A percentile compares a stretch with the other conserved stretches of the same genome.
Evolutionary conservation across 192 early-diverging fungal genomes (phyloP).

Genomic region (Coemansia sp.): DNA sequence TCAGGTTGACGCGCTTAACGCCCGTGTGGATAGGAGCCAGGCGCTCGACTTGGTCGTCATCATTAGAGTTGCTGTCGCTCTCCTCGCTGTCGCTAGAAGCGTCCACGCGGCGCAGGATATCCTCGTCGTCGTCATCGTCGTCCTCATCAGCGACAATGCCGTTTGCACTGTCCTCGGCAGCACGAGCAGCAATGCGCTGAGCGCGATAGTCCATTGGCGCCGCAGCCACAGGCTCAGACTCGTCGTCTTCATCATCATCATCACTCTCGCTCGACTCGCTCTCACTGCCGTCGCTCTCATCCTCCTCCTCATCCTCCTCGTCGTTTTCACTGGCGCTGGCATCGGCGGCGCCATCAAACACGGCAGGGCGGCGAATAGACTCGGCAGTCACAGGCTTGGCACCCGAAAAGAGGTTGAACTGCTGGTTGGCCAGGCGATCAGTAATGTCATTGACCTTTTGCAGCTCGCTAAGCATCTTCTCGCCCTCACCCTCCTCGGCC

Average conservation of each 20-base stretch:
- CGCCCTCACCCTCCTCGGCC: conserved; percentile 71
- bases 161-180: conserved; percentile 62
- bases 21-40: conserved; percentile 43
- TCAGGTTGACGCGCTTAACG: conserved; percentile 73
- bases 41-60: conserved; percentile 30
- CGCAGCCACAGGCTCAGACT: neutral
- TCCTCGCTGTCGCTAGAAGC: conserved; percentile 17
- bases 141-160: neutral
- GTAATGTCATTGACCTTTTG: conserved; percentile 71
- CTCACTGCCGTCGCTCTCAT: conserved; percentile 32
- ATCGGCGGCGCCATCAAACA: conserved; percentile 61
- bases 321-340: conserved; percentile 45
- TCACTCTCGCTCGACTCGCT: conserved; percentile 49
- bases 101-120: conserved; percentile 30
- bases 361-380: conserved; percentile 60
- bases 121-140: conserved; percentile 18
- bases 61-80: neutral
- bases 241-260: conserved; percentile 29
- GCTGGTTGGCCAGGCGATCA: conserved; percentile 40
- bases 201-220: conserved; percentile 22
- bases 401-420: conserved; percentile 53
- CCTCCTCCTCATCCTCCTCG: conserved; percentile 18
- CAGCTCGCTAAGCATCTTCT: conserved; percentile 91
- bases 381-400: conserved; percentile 40
- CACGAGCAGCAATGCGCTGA: conserved; percentile 70